Evolutionary conservation across 495 filamentous ascomycete species (phyloP).

Genomic region (Sordaria brevicollis): DNA sequence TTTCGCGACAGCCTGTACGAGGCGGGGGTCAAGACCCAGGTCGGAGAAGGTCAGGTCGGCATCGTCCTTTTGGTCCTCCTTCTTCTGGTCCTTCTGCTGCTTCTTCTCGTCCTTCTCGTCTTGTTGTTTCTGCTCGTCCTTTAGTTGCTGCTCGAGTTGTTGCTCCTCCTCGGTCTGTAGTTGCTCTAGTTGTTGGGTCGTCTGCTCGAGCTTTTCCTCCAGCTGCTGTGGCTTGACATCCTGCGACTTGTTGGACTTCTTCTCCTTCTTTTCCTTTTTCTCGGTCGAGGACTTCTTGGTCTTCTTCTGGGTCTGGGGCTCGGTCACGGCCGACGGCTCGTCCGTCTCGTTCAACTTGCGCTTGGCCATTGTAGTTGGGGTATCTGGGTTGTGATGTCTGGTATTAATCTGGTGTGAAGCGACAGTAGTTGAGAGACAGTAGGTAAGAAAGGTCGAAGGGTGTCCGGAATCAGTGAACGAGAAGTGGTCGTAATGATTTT

Average conservation of each 20-base stretch:
- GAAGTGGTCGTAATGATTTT: background rate
- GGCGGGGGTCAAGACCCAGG: slow-evolving; percentile 68
- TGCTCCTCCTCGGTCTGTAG: slow-evolving; percentile 6
- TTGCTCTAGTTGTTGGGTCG: background rate
- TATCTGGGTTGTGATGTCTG: background rate
- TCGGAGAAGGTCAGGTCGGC: slow-evolving; percentile 35
- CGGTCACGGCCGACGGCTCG: slow-evolving; percentile 25
- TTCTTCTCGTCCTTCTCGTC: slow-evolving; percentile 2
- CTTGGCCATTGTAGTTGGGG: slow-evolving; percentile 31
- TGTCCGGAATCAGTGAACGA: background rate
- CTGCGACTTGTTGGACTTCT: slow-evolving; percentile 3
- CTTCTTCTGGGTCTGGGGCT: background rate
- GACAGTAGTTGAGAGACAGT: background rate
- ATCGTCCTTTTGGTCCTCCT: slow-evolving; percentile 3
- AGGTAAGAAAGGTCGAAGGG: background rate
- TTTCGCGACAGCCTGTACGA: slow-evolving; percentile 77
- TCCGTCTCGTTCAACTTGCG: slow-evolving; percentile 45
- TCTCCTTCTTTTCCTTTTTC: slow-evolving; percentile 4
- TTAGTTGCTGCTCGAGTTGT: slow-evolving; percentile 6
- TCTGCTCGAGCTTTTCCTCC: background rate
- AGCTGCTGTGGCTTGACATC: background rate
- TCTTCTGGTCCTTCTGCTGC: slow-evolving; percentile 3
- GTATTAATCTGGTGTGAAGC: background rate
- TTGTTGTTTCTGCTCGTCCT: background rate
- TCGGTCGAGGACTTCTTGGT: slow-evolving; percentile 1